These are phyloP conservation scores for Aegilops longissima DNA, from an alignment of 176 grass and related monocot genomes.

Conservation along the genomic window DNA sequence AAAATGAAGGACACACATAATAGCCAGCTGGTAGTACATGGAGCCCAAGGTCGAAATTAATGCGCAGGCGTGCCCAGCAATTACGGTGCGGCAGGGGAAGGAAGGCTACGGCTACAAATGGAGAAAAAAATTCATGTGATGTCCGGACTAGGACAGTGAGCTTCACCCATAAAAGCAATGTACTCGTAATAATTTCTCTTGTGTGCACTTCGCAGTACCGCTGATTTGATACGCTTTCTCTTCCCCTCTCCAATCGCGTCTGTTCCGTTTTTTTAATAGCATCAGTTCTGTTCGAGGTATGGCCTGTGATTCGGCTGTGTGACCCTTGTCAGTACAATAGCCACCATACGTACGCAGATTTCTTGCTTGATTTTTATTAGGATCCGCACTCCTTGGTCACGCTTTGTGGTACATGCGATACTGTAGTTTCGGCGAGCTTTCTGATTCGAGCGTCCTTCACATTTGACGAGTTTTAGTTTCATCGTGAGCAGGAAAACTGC, in stretches of 20 bases:
- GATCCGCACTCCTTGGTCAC: background rate
- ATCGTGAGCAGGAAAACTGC: background rate
- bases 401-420: conserved; percentile 47
- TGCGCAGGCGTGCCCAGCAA: background rate
- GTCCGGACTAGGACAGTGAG: background rate
- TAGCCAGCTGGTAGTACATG: background rate
- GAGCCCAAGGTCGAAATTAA: background rate
- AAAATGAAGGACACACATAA: background rate
- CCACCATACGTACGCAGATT: background rate
- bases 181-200: background rate
- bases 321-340: conserved; percentile 16
- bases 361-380: background rate
- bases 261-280: too few relatives aligned
- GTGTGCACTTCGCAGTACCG: background rate
- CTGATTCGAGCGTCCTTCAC: background rate
- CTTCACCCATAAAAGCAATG: background rate
- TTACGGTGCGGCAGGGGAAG: background rate
- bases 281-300: background rate
- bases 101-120: background rate
- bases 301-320: conserved; percentile 12
- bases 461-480: background rate
- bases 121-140: conserved; percentile 12
- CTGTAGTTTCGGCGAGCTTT: conserved; percentile 3
- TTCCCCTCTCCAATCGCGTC: background rate
- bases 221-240: background rate